phyloP scores from a whole-genome alignment of 2,329 filamentous ascomycete genomes.

The Sarocladium kiliense region DNA sequence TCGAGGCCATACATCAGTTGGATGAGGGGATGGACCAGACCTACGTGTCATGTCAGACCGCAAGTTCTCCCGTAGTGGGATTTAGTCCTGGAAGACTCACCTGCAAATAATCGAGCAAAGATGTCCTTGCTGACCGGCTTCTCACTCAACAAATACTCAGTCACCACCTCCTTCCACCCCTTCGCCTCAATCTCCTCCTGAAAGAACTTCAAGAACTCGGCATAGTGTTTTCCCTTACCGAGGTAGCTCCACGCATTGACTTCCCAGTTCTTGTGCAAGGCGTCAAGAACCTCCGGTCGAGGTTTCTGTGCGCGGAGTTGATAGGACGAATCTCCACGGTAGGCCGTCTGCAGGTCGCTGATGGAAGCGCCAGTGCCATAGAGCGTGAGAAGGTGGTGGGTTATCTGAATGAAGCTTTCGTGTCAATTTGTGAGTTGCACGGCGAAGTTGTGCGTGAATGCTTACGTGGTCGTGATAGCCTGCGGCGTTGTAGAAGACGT shows the following conservation, averaged over 20 bases:
- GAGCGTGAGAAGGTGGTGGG: slow-evolving; percentile 70
- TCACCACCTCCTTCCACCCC: slow-evolving; percentile 54
- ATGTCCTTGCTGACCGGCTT: slow-evolving; percentile 59
- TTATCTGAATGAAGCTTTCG: slow-evolving; percentile 38
- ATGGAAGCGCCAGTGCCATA: slow-evolving; percentile 68
- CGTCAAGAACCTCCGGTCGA: slow-evolving; percentile 44
- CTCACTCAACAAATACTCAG: slow-evolving; percentile 63
- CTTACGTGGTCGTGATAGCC: slow-evolving; percentile 77
- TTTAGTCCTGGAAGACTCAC: slow-evolving; percentile 28
- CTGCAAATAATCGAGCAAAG: slow-evolving; percentile 62
- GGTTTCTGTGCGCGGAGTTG: slow-evolving; percentile 51
- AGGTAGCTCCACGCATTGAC: slow-evolving; percentile 51
- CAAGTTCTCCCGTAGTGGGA: not conserved
- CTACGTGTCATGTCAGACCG: slow-evolving; percentile 24
- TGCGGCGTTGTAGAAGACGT: slow-evolving; percentile 72
- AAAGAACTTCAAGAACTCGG: slow-evolving; percentile 74
- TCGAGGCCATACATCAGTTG: slow-evolving; percentile 83
- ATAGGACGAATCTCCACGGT: slow-evolving; percentile 59
- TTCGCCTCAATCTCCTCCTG: slow-evolving; percentile 63
- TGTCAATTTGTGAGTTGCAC: not conserved
- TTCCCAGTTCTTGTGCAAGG: slow-evolving; percentile 48
- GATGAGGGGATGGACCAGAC: slow-evolving; percentile 74
- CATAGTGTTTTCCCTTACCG: slow-evolving; percentile 59
- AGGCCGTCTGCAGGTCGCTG: slow-evolving; percentile 56
- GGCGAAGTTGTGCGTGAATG: slow-evolving; percentile 14